These are phyloP conservation scores for Cyclotella sp. DNA, from an alignment of 108 stramenopile species.

Conservation along the genomic window DNA sequence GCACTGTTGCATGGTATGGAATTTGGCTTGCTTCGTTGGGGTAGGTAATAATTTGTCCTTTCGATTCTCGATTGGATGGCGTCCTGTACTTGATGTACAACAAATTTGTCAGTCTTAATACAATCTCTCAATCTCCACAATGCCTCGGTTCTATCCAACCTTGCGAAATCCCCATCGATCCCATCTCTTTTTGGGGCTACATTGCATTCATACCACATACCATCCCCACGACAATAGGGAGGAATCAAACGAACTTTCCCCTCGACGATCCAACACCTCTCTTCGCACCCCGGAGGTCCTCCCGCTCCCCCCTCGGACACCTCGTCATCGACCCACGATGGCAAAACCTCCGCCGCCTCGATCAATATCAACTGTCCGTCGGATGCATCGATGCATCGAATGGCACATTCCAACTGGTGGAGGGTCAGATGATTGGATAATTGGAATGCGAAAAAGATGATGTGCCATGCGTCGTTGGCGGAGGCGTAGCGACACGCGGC, in stretches of 20 bases:
- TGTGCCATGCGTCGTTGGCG: slow-evolving; percentile 68
- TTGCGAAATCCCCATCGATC: not conserved
- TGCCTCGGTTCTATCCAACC: slow-evolving; percentile 32
- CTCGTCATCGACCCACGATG: slow-evolving; percentile 73
- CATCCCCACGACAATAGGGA: not conserved
- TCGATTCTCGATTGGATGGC: slow-evolving; percentile 52
- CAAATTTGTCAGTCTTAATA: slow-evolving; percentile 1
- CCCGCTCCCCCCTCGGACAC: slow-evolving; percentile 49
- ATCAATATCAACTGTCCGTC: slow-evolving; percentile 82
- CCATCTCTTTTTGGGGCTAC: not conserved
- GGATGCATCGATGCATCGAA: slow-evolving; percentile 71
- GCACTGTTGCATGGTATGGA: not conserved
- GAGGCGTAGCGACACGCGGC: slow-evolving; percentile 68
- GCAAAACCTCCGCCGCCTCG: slow-evolving; percentile 71
- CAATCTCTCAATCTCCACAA: slow-evolving; percentile 27
- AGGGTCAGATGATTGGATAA: slow-evolving; percentile 42
- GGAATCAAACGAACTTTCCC: slow-evolving; percentile 64
- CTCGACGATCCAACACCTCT: slow-evolving; percentile 72
- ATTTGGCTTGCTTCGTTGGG: not conserved
- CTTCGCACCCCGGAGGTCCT: slow-evolving; percentile 54
- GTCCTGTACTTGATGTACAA: slow-evolving; percentile 38
- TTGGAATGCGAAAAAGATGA: slow-evolving; percentile 50
- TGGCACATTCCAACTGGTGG: slow-evolving; percentile 39
- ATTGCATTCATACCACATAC: not conserved
- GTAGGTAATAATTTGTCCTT: slow-evolving; percentile 22